phyloP scores from a whole-genome alignment of 176 grass and related monocot genomes.

The Rhynchospora tenuis region DNA sequence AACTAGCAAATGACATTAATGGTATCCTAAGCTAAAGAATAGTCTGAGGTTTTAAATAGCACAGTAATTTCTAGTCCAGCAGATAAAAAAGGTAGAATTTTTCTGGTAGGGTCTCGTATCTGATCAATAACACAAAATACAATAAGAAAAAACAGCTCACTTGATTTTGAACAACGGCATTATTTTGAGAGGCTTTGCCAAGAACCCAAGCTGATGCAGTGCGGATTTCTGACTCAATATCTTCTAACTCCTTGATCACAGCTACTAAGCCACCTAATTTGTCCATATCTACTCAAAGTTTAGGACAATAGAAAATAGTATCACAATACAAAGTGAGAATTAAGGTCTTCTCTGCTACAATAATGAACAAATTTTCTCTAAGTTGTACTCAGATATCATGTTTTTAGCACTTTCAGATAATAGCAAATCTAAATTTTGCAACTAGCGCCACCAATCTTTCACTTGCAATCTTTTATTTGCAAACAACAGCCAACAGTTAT shows the following conservation, averaged over 20 bases:
- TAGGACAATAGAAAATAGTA: background rate
- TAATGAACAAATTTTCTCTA: background rate
- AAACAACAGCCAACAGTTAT: background rate
- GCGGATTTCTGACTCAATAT: slow-evolving; percentile 56
- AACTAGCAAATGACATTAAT: background rate
- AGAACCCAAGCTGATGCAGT: slow-evolving; percentile 70
- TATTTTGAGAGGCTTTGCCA: slow-evolving; percentile 83
- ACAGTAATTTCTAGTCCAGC: background rate
- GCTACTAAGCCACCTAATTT: slow-evolving; percentile 70
- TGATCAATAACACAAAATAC: background rate
- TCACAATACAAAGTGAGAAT: background rate
- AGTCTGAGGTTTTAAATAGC: background rate
- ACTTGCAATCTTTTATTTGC: background rate
- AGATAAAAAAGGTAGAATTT: background rate
- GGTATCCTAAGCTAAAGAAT: background rate
- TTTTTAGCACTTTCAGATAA: background rate
- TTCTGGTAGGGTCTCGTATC: background rate
- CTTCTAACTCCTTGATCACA: slow-evolving; percentile 65
- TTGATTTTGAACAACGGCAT: slow-evolving; percentile 81
- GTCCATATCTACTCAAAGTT: slow-evolving; percentile 59
- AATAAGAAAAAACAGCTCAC: slow-evolving; percentile 33
- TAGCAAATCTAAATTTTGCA: background rate
- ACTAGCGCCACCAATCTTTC: background rate
- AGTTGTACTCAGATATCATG: background rate
- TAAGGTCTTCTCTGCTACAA: background rate